Evolutionary conservation across 805 yeast species (phyloP), one percentile per base, ranked within the genome.

Genomic region (Kuraishia borneana): DNA sequence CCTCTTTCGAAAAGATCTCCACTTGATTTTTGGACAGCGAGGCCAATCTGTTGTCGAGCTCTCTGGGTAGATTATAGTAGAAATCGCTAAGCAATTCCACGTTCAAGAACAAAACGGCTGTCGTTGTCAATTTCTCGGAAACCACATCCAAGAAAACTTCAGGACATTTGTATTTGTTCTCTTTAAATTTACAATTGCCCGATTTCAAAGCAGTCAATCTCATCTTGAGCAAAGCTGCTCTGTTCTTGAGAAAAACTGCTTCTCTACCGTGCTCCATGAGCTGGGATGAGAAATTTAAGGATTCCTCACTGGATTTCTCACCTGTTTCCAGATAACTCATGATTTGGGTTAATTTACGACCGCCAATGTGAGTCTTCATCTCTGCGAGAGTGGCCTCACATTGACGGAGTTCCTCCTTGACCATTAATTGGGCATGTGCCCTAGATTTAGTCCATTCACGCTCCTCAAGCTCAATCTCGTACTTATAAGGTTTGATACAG

Each of bases 401-500:
- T 55, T 88, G 96, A 32, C 73, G 64, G 39, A 84, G 56, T 56
- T 92, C 99, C 52, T 92, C 96, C 47, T 76, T 79, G 37, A 92
- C 54, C 36, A 92, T 55, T 17, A 60, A 61, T 9, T 75, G 70
- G 0, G 96, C 71, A 50, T 83, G 94, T 21, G 83, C 94, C 39
- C 83, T 73, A 26, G 95, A 78, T 6, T 69, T 51, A 21, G 63
- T 59, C 99, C 99, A 92, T 54, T 92, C 99, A 26, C 96, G 68
- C 45, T 88, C 95, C 51, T 92, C 97, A 32, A 92, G 73, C 50
- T 92, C 99, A 39, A 92, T 88, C 50, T 92, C 99, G 54, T 89
- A 92, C 60, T 92, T 92, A 62, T 81, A 92, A 2, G 99, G 99
- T 54, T 92, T 92, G 48, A 92, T 89, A 60, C 97, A 88, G 56